phyloP scores from a whole-genome alignment of 148 eudicot genomes.

The Chenopodium quinoa region DNA sequence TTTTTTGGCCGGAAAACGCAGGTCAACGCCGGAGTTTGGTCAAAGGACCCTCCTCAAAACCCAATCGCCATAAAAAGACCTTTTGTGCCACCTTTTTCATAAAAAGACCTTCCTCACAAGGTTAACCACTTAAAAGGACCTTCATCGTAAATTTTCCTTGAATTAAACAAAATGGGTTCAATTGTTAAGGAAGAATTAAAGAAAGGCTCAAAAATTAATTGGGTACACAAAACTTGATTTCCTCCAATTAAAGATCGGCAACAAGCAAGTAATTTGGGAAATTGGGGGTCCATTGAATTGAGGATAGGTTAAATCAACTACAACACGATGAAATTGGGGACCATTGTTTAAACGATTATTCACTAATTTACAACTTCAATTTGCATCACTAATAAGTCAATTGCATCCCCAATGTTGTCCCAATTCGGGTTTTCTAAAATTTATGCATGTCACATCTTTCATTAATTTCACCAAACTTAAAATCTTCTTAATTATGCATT shows the following conservation, averaged over 20 bases:
- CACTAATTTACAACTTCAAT: neutral
- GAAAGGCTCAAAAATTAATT: too few relatives aligned
- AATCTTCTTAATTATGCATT: too few relatives aligned
- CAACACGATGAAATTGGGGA: slow-evolving; percentile 16
- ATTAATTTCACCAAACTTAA: neutral
- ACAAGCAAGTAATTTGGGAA: neutral
- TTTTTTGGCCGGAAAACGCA: too few relatives aligned
- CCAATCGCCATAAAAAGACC: too few relatives aligned
- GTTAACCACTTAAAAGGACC: too few relatives aligned
- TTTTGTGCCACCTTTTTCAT: too few relatives aligned
- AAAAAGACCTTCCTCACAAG: too few relatives aligned
- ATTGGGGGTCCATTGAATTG: slow-evolving; percentile 5
- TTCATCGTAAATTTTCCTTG: too few relatives aligned
- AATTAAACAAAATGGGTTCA: too few relatives aligned
- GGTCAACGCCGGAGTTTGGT: too few relatives aligned
- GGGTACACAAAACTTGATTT: neutral
- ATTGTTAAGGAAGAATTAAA: too few relatives aligned
- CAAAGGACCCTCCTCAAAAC: too few relatives aligned
- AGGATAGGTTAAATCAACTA: slow-evolving; percentile 21
- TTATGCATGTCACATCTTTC: neutral
- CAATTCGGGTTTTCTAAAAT: neutral
- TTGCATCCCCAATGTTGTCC: neutral
- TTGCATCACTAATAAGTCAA: neutral
- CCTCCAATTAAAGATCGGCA: neutral
- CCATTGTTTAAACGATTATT: slow-evolving; percentile 2